These are phyloP conservation scores for Candida coleopterorum DNA, from an alignment of 805 yeast species.

Conservation along the genomic window DNA sequence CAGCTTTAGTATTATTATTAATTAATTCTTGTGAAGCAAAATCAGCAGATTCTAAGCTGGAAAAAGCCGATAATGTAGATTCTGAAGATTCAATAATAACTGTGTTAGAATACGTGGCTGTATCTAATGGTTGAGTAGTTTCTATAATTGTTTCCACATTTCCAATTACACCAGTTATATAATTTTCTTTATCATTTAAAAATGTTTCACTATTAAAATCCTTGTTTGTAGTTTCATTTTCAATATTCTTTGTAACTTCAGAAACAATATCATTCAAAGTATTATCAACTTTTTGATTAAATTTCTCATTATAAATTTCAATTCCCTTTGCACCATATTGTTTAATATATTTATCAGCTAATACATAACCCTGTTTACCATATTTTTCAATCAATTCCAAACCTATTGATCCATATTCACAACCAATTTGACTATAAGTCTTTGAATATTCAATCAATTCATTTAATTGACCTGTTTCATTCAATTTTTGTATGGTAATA, in stretches of 20 bases:
- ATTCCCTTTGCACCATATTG: conserved; percentile 13
- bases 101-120: too few relatives aligned
- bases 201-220: conserved; percentile 14
- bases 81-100: background rate
- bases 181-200: conserved; percentile 9
- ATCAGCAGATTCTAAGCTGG: background rate
- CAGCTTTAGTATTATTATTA: background rate
- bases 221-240: conserved; percentile 10
- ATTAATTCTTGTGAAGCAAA: background rate
- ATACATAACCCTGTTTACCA: conserved; percentile 7
- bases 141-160: background rate
- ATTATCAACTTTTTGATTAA: conserved; percentile 18
- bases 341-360: conserved; percentile 6
- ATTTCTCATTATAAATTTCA: conserved; percentile 24
- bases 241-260: conserved; percentile 16
- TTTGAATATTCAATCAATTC: conserved; percentile 16
- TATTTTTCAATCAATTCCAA: conserved; percentile 19
- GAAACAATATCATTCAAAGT: conserved; percentile 10
- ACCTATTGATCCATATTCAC: conserved; percentile 22
- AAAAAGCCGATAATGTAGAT: background rate
- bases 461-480: conserved; percentile 32
- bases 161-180: conserved; percentile 5
- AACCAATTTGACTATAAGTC: conserved; percentile 17
- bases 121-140: too few relatives aligned
- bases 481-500: conserved; percentile 28